phyloP scores from a whole-genome alignment of 345 rosid genomes.

The Limnanthes douglasii region DNA sequence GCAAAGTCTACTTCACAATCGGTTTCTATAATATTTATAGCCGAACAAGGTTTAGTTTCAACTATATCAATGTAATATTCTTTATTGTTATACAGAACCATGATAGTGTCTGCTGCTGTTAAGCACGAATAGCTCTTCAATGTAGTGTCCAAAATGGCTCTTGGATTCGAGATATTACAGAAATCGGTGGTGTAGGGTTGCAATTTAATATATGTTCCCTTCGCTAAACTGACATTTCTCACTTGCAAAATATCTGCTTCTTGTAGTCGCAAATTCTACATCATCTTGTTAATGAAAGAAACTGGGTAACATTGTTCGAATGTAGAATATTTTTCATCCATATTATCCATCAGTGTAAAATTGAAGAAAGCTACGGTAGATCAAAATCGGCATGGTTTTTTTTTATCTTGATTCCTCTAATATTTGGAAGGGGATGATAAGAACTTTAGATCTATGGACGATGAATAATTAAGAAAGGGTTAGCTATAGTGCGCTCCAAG shows the following conservation, averaged over 20 bases:
- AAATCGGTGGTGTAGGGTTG: conserved; percentile 55
- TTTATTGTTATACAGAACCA: conserved; percentile 58
- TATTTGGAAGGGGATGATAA: no score
- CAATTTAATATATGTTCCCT: conserved; percentile 48
- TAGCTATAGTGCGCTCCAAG: no score
- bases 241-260: conserved; percentile 43
- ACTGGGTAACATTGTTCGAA: no score
- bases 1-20: conserved; percentile 69
- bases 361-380: no score
- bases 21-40: conserved; percentile 55
- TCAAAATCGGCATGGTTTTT: no score
- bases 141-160: conserved; percentile 60
- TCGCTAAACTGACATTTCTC: conserved; percentile 28
- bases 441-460: no score
- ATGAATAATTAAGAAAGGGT: no score
- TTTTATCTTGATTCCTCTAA: no score
- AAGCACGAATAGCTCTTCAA: conserved; percentile 61
- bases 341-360: no score
- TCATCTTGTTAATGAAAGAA: no score
- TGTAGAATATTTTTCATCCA: no score
- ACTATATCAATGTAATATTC: conserved; percentile 42
- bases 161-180: conserved; percentile 53
- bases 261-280: conserved; percentile 53
- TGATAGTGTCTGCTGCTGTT: conserved; percentile 44
- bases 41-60: conserved; percentile 46